phyloP scores from a whole-genome alignment of 306 rosid genomes.

The Cucumis hystrix region DNA sequence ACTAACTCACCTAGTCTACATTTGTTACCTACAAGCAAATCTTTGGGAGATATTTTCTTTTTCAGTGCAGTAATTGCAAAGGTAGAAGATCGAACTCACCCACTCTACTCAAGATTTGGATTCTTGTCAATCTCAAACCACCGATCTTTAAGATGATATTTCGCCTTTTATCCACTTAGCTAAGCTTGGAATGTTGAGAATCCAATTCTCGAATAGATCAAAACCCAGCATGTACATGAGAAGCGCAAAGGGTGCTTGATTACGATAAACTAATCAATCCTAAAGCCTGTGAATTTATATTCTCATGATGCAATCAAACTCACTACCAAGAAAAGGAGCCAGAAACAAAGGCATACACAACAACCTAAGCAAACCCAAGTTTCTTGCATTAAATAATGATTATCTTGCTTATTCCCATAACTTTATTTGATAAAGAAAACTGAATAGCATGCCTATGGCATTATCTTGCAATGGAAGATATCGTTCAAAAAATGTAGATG shows the following conservation, averaged over 20 bases:
- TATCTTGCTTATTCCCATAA: background rate
- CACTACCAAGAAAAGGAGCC: no score
- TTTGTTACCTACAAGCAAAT: background rate
- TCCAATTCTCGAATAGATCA: background rate
- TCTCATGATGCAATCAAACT: background rate
- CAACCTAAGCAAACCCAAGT: background rate
- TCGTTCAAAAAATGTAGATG: constrained; percentile 36
- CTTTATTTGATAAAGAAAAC: background rate
- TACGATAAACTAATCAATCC: background rate
- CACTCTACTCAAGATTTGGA: no score
- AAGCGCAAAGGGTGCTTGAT: background rate
- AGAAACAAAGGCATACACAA: no score
- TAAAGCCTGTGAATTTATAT: background rate
- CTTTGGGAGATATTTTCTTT: background rate
- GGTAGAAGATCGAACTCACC: background rate
- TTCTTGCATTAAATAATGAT: background rate
- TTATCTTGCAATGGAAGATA: background rate
- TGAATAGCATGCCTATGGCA: background rate
- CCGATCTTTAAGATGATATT: background rate
- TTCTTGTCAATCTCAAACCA: no score
- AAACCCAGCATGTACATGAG: background rate
- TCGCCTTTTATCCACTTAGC: background rate
- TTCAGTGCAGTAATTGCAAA: background rate
- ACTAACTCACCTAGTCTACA: background rate
- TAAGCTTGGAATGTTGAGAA: background rate